Evolutionary conservation across 208 protist species (phyloP).

Genomic region (Blastocrithidia nonstop): DNA sequence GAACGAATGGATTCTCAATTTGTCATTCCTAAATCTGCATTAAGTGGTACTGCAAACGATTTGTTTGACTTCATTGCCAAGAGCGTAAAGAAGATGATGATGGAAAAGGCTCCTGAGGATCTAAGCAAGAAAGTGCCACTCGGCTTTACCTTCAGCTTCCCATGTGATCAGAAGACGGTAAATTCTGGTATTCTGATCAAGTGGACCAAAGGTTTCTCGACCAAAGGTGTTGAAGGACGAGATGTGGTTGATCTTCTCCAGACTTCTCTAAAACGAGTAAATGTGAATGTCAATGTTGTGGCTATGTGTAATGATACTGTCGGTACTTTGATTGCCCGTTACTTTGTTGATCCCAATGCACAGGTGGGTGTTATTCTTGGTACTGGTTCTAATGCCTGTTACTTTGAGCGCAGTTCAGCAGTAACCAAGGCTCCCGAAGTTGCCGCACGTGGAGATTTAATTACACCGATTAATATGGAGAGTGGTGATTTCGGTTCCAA

Average conservation of each 20-base stretch:
- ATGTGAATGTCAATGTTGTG: slow-evolving; percentile 63
- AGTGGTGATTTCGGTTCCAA: slow-evolving; percentile 83
- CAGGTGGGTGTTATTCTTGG: slow-evolving; percentile 82
- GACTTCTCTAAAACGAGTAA: slow-evolving; percentile 28
- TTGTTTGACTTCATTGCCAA: slow-evolving; percentile 83
- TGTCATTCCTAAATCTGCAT: slow-evolving; percentile 31
- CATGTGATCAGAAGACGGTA: slow-evolving; percentile 65
- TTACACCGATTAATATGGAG: slow-evolving; percentile 83
- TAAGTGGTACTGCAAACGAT: slow-evolving; percentile 27
- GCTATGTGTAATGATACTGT: slow-evolving; percentile 88
- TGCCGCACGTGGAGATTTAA: slow-evolving; percentile 15
- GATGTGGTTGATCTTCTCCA: slow-evolving; percentile 83
- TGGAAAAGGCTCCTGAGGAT: slow-evolving; percentile 40
- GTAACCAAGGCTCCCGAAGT: slow-evolving; percentile 64
- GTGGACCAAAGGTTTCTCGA: slow-evolving; percentile 88
- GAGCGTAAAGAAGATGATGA: slow-evolving; percentile 50
- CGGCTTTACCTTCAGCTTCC: slow-evolving; percentile 90
- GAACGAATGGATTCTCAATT: slow-evolving; percentile 25
- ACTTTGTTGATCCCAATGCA: slow-evolving; percentile 40
- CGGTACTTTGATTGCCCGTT: slow-evolving; percentile 68
- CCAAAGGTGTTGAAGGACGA: slow-evolving; percentile 66
- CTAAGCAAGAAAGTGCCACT: slow-evolving; percentile 38
- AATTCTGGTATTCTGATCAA: slow-evolving; percentile 66
- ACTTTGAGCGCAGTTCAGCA: slow-evolving; percentile 58
- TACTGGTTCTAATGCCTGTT: slow-evolving; percentile 85